phyloP scores from a whole-genome alignment of 768 basidiomycete genomes.

The Tricholoma saponaceum region DNA sequence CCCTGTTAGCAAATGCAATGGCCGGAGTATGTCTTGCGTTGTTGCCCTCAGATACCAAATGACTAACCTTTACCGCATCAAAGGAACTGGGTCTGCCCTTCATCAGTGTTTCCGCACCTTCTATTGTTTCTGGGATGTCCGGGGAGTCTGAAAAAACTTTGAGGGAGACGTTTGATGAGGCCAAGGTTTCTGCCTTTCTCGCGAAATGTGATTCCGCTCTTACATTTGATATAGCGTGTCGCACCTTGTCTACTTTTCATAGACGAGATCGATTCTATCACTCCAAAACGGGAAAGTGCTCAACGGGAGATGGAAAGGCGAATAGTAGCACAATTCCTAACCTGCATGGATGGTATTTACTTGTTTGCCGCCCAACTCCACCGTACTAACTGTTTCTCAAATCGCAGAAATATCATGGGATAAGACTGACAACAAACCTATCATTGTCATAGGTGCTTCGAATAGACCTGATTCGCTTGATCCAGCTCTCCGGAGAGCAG shows the following conservation, averaged over 20 bases:
- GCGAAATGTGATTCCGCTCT: neutral
- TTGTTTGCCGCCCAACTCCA: neutral
- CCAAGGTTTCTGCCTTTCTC: conserved; percentile 55
- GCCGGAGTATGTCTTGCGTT: conserved; percentile 65
- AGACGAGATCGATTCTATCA: conserved; percentile 97
- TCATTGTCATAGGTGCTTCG: conserved; percentile 94
- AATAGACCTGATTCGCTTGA: conserved; percentile 96
- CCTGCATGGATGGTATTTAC: conserved; percentile 93
- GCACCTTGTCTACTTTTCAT: conserved; percentile 95
- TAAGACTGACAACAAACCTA: conserved; percentile 86
- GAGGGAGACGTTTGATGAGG: conserved; percentile 95
- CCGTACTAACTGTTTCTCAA: neutral
- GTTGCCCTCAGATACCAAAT: neutral
- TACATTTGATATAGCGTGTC: conserved; percentile 48
- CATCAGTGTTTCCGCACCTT: conserved; percentile 91
- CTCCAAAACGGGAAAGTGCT: conserved; percentile 95
- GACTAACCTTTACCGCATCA: conserved; percentile 1
- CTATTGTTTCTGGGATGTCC: conserved; percentile 96
- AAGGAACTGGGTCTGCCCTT: conserved; percentile 93
- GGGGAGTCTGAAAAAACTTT: conserved; percentile 98
- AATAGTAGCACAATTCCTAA: conserved; percentile 96
- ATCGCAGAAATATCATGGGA: conserved; percentile 88
- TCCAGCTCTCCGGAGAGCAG: conserved; percentile 87
- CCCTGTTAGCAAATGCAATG: conserved; percentile 88
- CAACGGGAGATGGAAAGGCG: conserved; percentile 98